phyloP scores from a whole-genome alignment of 306 rosid species.

The Trichosanthes truncata region DNA sequence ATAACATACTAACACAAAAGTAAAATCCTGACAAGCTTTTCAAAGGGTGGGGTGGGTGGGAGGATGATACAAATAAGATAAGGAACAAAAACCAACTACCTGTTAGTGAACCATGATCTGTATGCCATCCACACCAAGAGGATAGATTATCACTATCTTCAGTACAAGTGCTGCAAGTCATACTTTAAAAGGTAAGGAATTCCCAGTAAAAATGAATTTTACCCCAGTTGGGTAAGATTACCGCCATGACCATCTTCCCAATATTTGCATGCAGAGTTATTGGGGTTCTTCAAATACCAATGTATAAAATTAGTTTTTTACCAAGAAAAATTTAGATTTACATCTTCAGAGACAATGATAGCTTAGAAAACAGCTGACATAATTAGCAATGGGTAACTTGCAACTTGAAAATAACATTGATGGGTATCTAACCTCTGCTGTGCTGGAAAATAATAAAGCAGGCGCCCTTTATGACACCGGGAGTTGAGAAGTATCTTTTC shows the following conservation, averaged over 20 bases:
- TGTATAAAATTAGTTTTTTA: not conserved
- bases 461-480: slow-evolving; percentile 93
- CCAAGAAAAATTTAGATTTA: not conserved
- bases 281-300: not conserved
- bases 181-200: not conserved
- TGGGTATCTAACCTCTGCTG: slow-evolving; percentile 41
- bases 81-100: slow-evolving; percentile 30
- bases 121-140: slow-evolving; percentile 99
- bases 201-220: not conserved
- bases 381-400: slow-evolving; percentile 8
- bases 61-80: not conserved
- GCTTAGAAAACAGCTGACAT: not conserved
- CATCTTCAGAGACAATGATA: not conserved
- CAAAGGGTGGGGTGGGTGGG: not conserved
- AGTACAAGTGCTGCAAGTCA: slow-evolving; percentile 37
- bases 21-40: not conserved
- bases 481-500: slow-evolving; percentile 61
- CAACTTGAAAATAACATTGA: slow-evolving; percentile 7
- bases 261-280: not conserved
- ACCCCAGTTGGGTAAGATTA: not conserved
- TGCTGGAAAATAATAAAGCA: slow-evolving; percentile 86
- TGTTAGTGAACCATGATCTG: slow-evolving; percentile 96
- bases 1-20: not conserved
- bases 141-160: slow-evolving; percentile 43
- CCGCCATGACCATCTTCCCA: not conserved